Base-by-base conservation (phyloP, 2,329 filamentous ascomycete species). In the Apiospora rasikravindrae region DNA sequence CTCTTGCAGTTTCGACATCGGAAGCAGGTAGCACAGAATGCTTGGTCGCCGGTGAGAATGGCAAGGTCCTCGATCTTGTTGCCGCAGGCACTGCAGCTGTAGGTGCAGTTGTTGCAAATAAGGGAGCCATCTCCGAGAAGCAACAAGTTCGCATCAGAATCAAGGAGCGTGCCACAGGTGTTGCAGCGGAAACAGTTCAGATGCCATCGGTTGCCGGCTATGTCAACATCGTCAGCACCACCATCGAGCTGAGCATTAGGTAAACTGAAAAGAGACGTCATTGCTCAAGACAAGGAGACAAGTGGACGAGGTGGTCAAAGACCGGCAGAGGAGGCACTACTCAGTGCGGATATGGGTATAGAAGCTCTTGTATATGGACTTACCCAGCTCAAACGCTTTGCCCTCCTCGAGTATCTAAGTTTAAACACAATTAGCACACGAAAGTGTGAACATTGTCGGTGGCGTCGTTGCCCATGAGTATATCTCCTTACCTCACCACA, bases 61-160 rank as follows among this genome's bases (percentile, higher is more conserved):
- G 96, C 96, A 74, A 98, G 88, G 81, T 99, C 96, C 82, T 99
- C 96, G 77, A 99, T 99, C 87, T 99, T 99, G 86, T 97, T 96
- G 73, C 92, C 91, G 83, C 96, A 99, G 70, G 95, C 95, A 83
- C 92, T 98, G 87, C 96, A 99, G 87, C 95, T 98, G 83, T 99
- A 99, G 70, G 96, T 98, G 86, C 96, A 99, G 84, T 98, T 98
- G 86, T 98, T 98, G 88, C 96, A 99, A 78, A 99, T 98, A 76
- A 99, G 90, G 24, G 96, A 98, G 76, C 96, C 96, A 85, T 99
- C 96, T 81, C 96, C 96, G 75, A 99, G 93, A 37, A 99, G 92
- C 69, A 99, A 91, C 69, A 99, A 92, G 84, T 98, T 98, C 78
- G 96, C 96, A 81, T 99, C 96, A 74, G 96, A 98, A 85, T 99